Evolutionary conservation across 331 rosid species (phyloP).

Genomic region (Rhamnella rubrinervis): DNA sequence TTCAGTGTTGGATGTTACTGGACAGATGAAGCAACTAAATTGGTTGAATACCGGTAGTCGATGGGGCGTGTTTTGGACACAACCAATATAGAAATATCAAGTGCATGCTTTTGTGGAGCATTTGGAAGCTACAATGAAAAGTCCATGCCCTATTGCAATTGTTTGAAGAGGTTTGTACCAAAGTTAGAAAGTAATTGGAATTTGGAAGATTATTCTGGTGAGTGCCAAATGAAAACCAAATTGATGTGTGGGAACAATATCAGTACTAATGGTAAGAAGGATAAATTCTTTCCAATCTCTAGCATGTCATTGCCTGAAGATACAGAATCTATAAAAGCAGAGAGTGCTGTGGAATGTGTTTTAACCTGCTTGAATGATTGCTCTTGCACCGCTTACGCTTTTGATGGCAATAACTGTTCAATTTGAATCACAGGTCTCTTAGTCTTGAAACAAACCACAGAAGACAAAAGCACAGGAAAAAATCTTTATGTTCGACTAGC

Average conservation of each 20-base stretch:
- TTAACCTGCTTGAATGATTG: too few species aligned
- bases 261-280: not conserved
- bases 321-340: too few species aligned
- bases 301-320: slow-evolving; percentile 20
- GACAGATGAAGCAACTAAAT: slow-evolving; percentile 28
- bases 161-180: slow-evolving; percentile 28
- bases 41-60: not conserved
- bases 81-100: slow-evolving; percentile 29
- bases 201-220: slow-evolving; percentile 24
- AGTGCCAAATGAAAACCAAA: slow-evolving; percentile 22
- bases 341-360: too few species aligned
- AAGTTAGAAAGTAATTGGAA: slow-evolving; percentile 26
- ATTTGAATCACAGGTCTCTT: too few species aligned
- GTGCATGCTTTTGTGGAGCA: slow-evolving; percentile 40
- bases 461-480: too few species aligned
- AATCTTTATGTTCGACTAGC: too few species aligned
- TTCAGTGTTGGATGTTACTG: slow-evolving; percentile 33
- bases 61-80: slow-evolving; percentile 10
- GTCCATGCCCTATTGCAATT: slow-evolving; percentile 25
- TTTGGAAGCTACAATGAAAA: slow-evolving; percentile 34
- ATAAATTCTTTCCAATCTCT: slow-evolving; percentile 6
- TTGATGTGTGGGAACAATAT: slow-evolving; percentile 19
- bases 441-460: too few species aligned
- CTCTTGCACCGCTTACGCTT: too few species aligned
- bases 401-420: too few species aligned